Base-by-base conservation (phyloP, 345 rosid species). In the Draba incana region DNA sequence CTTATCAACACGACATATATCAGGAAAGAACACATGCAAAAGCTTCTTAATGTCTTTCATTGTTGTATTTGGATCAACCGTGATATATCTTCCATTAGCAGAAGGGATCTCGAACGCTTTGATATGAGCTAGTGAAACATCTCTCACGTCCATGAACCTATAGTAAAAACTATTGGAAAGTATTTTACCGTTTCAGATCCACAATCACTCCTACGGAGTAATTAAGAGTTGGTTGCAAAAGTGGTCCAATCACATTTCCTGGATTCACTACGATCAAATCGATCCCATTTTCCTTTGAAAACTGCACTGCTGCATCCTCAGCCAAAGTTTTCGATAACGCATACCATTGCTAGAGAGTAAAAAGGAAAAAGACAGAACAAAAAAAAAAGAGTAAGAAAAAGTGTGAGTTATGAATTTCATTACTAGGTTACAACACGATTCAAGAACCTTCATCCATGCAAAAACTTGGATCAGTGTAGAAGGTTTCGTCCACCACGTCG, bases 401-500 rank as follows among this genome's bases (percentile, higher is more conserved):
- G 11, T 23, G 33, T 13, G 16, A 62, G 27, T 48, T 23, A 23
- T 8, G 20, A 62, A 27, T 49, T 20, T 24, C 2, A 38, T 39
- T 7, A 38, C 13, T 23, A 12, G 6, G 57, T 53, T n/a, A 54
- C 14, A 54, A 38, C 8, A 57, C 3, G 3, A 27, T 39, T 2
- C 2, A 41, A 27, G 16, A 3, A 78, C 81, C 80, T 75, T 35
- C 25, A 25, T 47, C 48, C 64, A 15, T 11, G 42, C 78, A 81
- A 6, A 77, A 24, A 27, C n/a, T 62, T 23, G 77, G 72, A 74
- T 83, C 77, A 2, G 85, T 73, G 42, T 68, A 69, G 81, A 80
- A 79, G 30, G 78, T 81, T 69, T 83, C 89, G 44, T 83, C 85
- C 27, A 85, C 78, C n/a, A 76, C n/a, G 4, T 62, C 44, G 14